A percentile compares a stretch with the other conserved stretches of the same genome.
phyloP scores from a whole-genome alignment of 1,139 yeast species.

The Taphrina deformans region DNA sequence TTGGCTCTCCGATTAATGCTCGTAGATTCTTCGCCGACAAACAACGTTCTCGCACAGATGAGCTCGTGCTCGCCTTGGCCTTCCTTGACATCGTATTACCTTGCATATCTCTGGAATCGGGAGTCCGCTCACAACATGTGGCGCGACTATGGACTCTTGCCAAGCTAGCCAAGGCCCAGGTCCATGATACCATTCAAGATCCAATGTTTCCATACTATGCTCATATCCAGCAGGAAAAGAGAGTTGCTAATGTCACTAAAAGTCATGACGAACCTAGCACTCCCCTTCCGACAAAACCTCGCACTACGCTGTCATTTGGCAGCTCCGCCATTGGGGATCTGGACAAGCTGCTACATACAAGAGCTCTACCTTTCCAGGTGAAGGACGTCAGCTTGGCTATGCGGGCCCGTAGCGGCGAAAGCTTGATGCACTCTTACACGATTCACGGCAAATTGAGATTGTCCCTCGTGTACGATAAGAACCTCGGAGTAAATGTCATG shows the following conservation, averaged over 20 bases:
- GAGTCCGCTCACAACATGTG: neutral
- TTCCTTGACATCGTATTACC: constrained; percentile 25
- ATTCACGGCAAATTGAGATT: constrained; percentile 3
- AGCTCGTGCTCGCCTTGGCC: constrained; percentile 9
- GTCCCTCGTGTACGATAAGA: constrained; percentile 19
- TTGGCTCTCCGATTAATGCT: constrained; percentile 26
- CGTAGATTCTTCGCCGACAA: constrained; percentile 9
- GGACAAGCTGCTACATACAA: neutral
- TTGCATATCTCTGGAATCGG: neutral
- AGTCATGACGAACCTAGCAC: neutral
- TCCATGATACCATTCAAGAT: neutral
- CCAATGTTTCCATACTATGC: constrained; percentile 3
- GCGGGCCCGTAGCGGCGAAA: constrained; percentile 26
- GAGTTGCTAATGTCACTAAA: neutral
- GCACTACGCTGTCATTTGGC: constrained; percentile 14
- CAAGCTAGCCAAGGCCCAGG: constrained; percentile 5
- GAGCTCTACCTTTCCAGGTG: neutral
- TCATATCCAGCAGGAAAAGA: constrained; percentile 19
- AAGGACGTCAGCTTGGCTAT: constrained; percentile 20
- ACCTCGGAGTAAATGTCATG: constrained; percentile 11
- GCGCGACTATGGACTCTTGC: constrained; percentile 16
- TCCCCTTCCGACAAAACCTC: neutral
- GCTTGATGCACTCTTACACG: constrained; percentile 25
- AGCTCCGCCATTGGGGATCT: constrained; percentile 22
- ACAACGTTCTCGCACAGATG: constrained; percentile 1